phyloP scores from a whole-genome alignment of 2,329 filamentous ascomycete genomes.

The Colletotrichum tofieldiae region DNA sequence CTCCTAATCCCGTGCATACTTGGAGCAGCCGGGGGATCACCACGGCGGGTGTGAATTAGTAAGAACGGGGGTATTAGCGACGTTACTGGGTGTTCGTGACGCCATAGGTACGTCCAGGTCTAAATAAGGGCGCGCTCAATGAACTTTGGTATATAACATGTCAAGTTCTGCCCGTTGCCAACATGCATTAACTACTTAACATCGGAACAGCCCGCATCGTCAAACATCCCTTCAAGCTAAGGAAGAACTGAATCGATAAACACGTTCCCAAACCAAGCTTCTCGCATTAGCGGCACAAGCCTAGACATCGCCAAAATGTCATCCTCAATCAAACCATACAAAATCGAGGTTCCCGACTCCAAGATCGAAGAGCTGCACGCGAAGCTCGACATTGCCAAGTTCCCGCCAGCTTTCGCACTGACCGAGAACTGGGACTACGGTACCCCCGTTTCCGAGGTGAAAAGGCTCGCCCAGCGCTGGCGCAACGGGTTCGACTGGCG shows the following conservation, averaged over 20 bases:
- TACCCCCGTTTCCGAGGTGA: conserved; percentile 51
- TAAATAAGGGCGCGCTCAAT: conserved; percentile 8
- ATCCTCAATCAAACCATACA: conserved; percentile 51
- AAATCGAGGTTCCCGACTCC: conserved; percentile 53
- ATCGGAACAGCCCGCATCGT: neutral
- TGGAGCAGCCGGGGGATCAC: neutral
- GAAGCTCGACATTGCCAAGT: conserved; percentile 52
- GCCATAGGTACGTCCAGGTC: conserved; percentile 22
- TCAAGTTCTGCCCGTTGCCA: neutral
- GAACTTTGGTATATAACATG: conserved; percentile 1
- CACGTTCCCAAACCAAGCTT: neutral
- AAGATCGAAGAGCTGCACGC: conserved; percentile 49
- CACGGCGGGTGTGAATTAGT: conserved; percentile 7
- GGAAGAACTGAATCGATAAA: neutral
- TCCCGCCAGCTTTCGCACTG: conserved; percentile 52
- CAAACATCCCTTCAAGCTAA: neutral
- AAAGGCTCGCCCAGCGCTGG: conserved; percentile 56
- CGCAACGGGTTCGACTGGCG: conserved; percentile 74
- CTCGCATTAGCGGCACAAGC: neutral
- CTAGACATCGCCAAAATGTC: neutral
- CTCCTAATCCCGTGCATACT: neutral
- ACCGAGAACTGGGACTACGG: conserved; percentile 54
- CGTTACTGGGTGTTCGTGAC: conserved; percentile 1
- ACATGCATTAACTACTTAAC: neutral
- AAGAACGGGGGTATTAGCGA: neutral